Evolutionary conservation across 257 asterid genomes (phyloP).

Genomic region (Lycium barbarum): DNA sequence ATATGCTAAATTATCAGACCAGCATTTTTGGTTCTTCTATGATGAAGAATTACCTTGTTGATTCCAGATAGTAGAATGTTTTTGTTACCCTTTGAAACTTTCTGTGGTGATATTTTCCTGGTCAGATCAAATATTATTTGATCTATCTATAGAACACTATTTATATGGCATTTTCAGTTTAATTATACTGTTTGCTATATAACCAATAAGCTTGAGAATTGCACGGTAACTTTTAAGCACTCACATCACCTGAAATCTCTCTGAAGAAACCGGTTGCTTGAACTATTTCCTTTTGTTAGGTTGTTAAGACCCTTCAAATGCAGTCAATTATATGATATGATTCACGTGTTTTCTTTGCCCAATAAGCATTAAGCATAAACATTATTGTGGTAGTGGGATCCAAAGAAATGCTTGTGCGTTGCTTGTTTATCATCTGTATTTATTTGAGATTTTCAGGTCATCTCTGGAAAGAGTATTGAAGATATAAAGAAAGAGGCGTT

Average conservation of each 20-base stretch:
- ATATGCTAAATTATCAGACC: neutral
- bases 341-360: slow-evolving; percentile 5
- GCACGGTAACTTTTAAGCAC: neutral
- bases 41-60: slow-evolving; percentile 20
- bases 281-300: neutral
- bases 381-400: neutral
- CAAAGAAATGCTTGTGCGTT: neutral
- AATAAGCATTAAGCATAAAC: neutral
- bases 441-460: slow-evolving; percentile 47
- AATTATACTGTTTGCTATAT: neutral
- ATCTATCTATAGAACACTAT: slow-evolving; percentile 5
- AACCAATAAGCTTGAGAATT: neutral
- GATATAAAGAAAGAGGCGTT: slow-evolving; percentile 66
- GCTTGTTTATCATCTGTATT: slow-evolving; percentile 11
- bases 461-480: slow-evolving; percentile 69
- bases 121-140: slow-evolving; percentile 18
- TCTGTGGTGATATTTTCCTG: neutral
- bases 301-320: neutral
- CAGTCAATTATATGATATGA: slow-evolving; percentile 5
- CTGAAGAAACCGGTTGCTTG: neutral
- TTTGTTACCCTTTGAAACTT: slow-evolving; percentile 1
- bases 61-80: slow-evolving; percentile 11
- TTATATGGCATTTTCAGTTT: neutral
- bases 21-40: neutral
- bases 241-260: slow-evolving; percentile 14